Conservation (phyloP, 2,329 filamentous ascomycete species). For the Aspergillus uvarum region DNA sequence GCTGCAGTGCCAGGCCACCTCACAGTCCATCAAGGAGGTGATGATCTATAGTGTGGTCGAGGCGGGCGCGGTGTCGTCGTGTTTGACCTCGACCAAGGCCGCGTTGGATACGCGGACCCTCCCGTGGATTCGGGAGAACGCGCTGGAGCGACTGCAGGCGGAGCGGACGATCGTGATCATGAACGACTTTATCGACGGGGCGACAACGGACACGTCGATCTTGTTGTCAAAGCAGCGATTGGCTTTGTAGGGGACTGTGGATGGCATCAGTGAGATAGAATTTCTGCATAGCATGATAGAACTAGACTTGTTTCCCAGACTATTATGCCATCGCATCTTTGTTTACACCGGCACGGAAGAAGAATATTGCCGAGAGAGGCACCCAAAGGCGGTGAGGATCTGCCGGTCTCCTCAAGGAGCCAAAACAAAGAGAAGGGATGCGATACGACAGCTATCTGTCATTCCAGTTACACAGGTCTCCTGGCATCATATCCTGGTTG, state of each 20-base stretch:
- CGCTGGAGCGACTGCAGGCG: background rate
- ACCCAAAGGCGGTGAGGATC: no score
- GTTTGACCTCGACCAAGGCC: constrained; percentile 2
- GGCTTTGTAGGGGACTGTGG: background rate
- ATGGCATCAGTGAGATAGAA: background rate
- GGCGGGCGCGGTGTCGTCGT: background rate
- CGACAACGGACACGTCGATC: constrained; percentile 1
- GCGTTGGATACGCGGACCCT: constrained; percentile 4
- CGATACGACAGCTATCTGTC: no score
- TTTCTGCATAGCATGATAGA: no score
- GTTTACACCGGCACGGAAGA: background rate
- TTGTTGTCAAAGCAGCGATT: constrained; percentile 2
- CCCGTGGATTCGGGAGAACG: constrained; percentile 2
- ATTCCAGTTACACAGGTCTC: no score
- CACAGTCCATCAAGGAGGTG: constrained; percentile 7
- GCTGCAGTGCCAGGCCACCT: constrained; percentile 8
- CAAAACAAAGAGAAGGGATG: no score
- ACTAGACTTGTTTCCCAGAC: no score
- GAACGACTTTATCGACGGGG: constrained; percentile 7
- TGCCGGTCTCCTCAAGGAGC: no score
- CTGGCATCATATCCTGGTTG: no score
- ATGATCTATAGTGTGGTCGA: constrained; percentile 1
- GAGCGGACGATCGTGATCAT: constrained; percentile 6
- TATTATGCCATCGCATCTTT: no score
- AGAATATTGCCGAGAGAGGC: background rate